Conservation (phyloP, 768 basidiomycete species). For the Tephrocybe sp. region DNA sequence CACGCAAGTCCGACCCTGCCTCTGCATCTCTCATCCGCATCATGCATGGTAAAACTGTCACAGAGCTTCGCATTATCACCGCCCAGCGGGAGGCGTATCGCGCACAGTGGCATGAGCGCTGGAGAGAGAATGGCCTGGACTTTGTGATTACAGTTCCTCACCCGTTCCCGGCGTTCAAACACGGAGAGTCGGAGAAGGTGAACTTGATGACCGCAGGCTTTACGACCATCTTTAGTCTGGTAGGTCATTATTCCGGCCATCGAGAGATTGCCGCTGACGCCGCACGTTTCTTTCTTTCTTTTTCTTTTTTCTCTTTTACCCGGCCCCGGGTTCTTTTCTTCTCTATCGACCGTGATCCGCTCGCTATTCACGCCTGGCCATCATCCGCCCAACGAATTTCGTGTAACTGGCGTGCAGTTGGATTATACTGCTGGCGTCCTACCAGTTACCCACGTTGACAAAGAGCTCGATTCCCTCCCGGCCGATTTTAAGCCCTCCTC, state of each 20-base stretch:
- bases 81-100: conserved; percentile 41
- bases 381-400: too few relatives aligned
- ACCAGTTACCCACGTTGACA: conserved; percentile 54
- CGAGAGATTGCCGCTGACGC: conserved; percentile 10
- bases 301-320: neutral
- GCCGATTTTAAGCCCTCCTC: conserved; percentile 27
- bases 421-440: conserved; percentile 59
- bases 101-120: conserved; percentile 44
- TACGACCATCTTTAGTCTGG: conserved; percentile 67
- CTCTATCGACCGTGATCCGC: too few relatives aligned
- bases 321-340: too few relatives aligned
- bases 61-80: conserved; percentile 49
- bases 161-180: conserved; percentile 57
- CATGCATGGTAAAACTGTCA: conserved; percentile 45
- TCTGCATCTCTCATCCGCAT: conserved; percentile 32
- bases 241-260: conserved; percentile 21
- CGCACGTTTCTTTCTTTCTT: neutral
- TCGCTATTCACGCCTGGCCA: neutral
- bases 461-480: conserved; percentile 31
- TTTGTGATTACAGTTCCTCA: conserved; percentile 62
- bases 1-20: conserved; percentile 34
- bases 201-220: conserved; percentile 59
- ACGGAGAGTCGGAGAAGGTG: conserved; percentile 48
- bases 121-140: conserved; percentile 51
- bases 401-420: too few relatives aligned